Conservation (phyloP, 176 grass and related monocot species). For the Lolium multiflorum region DNA sequence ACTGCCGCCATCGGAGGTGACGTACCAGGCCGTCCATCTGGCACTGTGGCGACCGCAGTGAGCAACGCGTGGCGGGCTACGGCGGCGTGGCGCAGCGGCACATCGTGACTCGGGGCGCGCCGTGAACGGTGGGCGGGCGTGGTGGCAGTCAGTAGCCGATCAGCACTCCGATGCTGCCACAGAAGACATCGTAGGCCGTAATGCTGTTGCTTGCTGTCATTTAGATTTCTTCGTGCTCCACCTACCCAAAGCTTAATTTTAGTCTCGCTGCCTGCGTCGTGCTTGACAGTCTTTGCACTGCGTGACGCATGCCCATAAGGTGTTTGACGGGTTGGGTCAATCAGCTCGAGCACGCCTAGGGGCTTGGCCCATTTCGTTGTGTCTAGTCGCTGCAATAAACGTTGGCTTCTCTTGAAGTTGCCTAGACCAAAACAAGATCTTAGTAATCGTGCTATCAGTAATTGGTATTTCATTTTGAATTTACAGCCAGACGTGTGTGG, state of each 20-base stretch:
- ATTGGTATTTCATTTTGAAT: not conserved
- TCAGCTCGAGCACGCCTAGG: not conserved
- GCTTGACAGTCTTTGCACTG: not conserved
- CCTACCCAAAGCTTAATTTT: not conserved
- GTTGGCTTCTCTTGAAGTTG: not conserved
- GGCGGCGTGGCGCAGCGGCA: not conserved
- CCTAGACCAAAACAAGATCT: not conserved
- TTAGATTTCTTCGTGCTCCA: not conserved
- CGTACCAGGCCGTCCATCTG: not conserved
- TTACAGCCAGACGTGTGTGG: slow-evolving; percentile 31
- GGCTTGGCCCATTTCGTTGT: not conserved
- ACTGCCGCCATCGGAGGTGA: not conserved
- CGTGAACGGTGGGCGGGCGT: not conserved
- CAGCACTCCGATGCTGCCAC: not conserved
- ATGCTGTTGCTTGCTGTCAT: not conserved
- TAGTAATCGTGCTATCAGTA: not conserved
- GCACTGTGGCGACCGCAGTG: not conserved
- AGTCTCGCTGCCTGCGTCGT: not conserved
- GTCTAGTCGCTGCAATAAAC: not conserved
- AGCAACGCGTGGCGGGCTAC: not conserved
- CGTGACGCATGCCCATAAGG: not conserved
- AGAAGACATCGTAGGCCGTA: not conserved
- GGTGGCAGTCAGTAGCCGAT: not conserved
- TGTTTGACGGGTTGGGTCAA: slow-evolving; percentile 4
- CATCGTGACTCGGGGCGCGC: not conserved